Evolutionary conservation across 805 yeast genomes (phyloP).

Genomic region (Kuraishia capsulata): DNA sequence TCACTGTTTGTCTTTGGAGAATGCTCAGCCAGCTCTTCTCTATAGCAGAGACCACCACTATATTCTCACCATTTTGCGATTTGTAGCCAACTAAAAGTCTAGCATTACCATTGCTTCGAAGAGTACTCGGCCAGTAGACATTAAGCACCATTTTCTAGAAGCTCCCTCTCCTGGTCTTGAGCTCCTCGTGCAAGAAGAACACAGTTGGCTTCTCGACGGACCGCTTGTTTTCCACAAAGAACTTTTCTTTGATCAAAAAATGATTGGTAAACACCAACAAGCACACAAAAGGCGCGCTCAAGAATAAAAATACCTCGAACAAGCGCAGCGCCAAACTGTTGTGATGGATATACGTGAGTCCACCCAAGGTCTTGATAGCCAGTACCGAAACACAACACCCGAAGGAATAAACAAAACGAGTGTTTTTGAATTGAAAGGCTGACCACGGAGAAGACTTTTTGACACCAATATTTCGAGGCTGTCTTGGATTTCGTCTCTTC

Average conservation of each 20-base stretch:
- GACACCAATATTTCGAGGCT: too few species aligned
- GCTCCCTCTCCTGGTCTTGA: slow-evolving; percentile 1
- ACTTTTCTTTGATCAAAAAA: slow-evolving; percentile 1
- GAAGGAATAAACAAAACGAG: too few species aligned
- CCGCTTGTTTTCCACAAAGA: neutral
- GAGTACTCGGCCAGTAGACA: slow-evolving; percentile 23
- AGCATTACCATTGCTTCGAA: slow-evolving; percentile 1
- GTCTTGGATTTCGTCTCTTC: too few species aligned
- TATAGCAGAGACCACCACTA: neutral
- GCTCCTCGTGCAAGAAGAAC: neutral
- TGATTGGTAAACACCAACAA: neutral
- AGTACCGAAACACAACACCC: too few species aligned
- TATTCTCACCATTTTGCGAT: neutral
- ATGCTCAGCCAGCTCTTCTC: neutral
- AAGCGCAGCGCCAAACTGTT: neutral
- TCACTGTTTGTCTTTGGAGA: too few species aligned
- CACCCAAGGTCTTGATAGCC: neutral
- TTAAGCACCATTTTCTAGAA: slow-evolving; percentile 1
- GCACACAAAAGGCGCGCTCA: neutral
- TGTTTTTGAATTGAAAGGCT: too few species aligned
- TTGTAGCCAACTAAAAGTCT: neutral
- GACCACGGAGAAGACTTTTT: too few species aligned
- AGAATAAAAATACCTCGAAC: slow-evolving; percentile 1
- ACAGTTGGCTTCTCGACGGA: neutral
- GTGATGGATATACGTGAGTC: neutral